Evolutionary conservation across 2,329 filamentous ascomycete genomes (phyloP).

Genomic region (Cordyceps sp.): DNA sequence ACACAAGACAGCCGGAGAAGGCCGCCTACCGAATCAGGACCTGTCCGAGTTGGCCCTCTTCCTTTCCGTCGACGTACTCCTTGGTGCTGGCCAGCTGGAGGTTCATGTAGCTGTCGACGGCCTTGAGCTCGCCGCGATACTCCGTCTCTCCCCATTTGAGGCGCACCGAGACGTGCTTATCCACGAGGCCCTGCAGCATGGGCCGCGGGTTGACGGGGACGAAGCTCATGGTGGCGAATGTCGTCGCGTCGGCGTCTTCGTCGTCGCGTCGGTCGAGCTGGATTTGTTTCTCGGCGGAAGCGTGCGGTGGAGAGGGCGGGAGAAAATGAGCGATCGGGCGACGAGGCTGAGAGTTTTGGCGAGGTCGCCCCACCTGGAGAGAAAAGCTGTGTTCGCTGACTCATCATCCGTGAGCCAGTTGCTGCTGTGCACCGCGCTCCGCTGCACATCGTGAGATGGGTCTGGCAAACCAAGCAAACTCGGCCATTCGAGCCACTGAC

Average conservation of each 20-base stretch:
- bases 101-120: constrained; percentile 98
- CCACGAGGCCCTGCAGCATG: constrained; percentile 85
- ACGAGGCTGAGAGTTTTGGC: too few species aligned
- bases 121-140: constrained; percentile 86
- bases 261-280: constrained; percentile 6
- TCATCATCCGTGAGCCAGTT: too few species aligned
- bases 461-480: too few species aligned
- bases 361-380: too few species aligned
- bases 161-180: constrained; percentile 78
- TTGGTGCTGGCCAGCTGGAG: constrained; percentile 81
- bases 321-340: too few species aligned
- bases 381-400: too few species aligned
- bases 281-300: too few species aligned
- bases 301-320: too few species aligned
- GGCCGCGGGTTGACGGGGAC: constrained; percentile 93
- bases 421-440: too few species aligned
- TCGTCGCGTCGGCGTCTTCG: background rate
- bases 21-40: constrained; percentile 70
- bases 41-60: constrained; percentile 70
- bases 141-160: constrained; percentile 98
- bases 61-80: constrained; percentile 81
- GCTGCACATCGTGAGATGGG: too few species aligned
- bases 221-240: constrained; percentile 32
- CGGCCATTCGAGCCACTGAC: too few species aligned
- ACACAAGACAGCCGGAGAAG: background rate